Conservation (phyloP, 2,329 filamentous ascomycete genomes). For the Trichoderma sp. region DNA sequence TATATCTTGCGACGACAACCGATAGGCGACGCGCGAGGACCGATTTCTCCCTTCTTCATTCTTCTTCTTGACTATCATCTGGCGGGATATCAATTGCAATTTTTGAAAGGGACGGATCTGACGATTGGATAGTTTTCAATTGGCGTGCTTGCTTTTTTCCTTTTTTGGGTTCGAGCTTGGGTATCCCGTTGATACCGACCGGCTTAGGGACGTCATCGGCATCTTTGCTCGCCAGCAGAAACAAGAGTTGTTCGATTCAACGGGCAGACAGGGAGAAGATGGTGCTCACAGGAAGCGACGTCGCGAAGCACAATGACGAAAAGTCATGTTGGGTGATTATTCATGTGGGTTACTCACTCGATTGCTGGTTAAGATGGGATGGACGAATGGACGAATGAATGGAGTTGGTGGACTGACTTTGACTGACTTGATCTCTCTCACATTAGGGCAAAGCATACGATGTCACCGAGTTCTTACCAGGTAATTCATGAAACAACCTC, state of each 20-base stretch:
- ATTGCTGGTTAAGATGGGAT: not conserved
- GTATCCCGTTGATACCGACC: not conserved
- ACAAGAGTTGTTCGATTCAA: not conserved
- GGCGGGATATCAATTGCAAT: not conserved
- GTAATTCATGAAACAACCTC: slow-evolving; percentile 40
- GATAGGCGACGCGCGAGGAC: slow-evolving; percentile 1
- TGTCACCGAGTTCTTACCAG: slow-evolving; percentile 83
- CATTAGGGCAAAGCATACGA: slow-evolving; percentile 77
- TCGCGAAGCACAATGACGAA: slow-evolving; percentile 70
- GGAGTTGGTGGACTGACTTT: not conserved
- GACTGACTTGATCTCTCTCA: not conserved
- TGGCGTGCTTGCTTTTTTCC: not conserved
- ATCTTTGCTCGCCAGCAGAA: not conserved
- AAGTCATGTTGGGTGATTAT: slow-evolving; percentile 92
- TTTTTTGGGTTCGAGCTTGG: not conserved
- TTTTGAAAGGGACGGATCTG: not conserved
- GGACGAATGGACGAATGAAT: not conserved
- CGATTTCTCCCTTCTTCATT: not conserved
- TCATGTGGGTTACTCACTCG: slow-evolving; percentile 53
- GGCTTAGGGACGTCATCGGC: not conserved
- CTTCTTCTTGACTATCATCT: not conserved
- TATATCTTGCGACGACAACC: not conserved
- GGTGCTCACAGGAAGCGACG: slow-evolving; percentile 51
- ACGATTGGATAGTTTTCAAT: not conserved
- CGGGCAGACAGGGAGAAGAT: slow-evolving; percentile 30